phyloP scores from a whole-genome alignment of 306 rosid species.

The Canavalia gladiata region DNA sequence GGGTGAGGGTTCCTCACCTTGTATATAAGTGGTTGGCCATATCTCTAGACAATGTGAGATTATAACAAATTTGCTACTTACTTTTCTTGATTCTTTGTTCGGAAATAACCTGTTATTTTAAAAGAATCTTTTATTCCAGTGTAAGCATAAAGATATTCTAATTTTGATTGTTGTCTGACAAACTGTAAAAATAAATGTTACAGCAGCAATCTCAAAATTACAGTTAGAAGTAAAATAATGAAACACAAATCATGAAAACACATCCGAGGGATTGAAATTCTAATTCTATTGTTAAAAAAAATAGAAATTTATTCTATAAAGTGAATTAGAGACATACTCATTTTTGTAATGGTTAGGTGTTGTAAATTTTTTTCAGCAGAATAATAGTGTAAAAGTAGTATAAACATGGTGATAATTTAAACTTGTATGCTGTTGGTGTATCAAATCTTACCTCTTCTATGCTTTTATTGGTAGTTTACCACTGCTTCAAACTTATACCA shows the following conservation, averaged over 20 bases:
- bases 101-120: too few species aligned
- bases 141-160: neutral
- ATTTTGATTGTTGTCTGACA: neutral
- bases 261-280: neutral
- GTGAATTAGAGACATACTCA: neutral
- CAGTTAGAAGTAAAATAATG: neutral
- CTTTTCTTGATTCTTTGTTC: constrained; percentile 1
- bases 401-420: neutral
- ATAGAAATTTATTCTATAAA: neutral
- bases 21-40: too few species aligned
- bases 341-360: neutral
- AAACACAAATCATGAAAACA: neutral
- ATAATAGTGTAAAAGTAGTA: neutral
- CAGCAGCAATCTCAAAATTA: neutral
- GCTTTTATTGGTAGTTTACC: neutral
- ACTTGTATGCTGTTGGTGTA: neutral
- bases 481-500: constrained; percentile 20
- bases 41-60: too few species aligned
- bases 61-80: neutral
- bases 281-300: neutral
- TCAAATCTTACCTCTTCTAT: constrained; percentile 31
- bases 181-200: neutral
- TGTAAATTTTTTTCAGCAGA: neutral
- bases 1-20: too few species aligned
- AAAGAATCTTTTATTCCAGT: neutral